Evolutionary conservation across 139 green algal genomes (phyloP), one percentile per base, ranked within the genome.

Genomic region (Desmodesmus armatus): DNA sequence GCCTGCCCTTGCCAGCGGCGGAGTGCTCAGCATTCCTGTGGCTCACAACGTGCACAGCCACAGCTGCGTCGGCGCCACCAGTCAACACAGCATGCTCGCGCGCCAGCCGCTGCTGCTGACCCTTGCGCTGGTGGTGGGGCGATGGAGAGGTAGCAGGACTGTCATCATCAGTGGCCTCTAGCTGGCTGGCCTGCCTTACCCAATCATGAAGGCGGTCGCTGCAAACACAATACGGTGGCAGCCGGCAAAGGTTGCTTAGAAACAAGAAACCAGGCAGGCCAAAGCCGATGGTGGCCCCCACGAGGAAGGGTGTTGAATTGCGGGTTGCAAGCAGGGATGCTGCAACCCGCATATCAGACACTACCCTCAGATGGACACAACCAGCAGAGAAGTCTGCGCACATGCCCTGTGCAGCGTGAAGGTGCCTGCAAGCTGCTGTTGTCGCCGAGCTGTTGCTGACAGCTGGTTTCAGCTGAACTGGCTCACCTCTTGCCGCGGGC

Each of bases 121-220:
- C 23, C 5, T n/a, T 53, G 39, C 39, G 15, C 69, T 77, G 35
- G 11, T 17, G 69, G 33, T n/a, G 15, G 7, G 17, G 13, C 33
- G 37, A 11, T 31, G 58, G 6, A 11, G 23, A 6, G 23, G 7
- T 19, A 31, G 23, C 31, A 6, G 58, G 58, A 29, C 21, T 2
- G 19, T 53, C 15, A 11, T 41, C 29, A 13, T 53, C n/a, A 51
- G 31, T 27, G 19, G 2, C 40, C 0, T 40, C 37, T 41, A 44
- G 69, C 37, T 55, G 37, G 69, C 69, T 77, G 35, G 35, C 31
- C 35, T 77, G 37, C 7, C 69, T 35, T 7, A 77, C 69, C 69
- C 69, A 77, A 15, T 77, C 35, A 31, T 17, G 35, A 9, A 35
- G 29, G 17, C 69, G 69, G 17, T 53, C 25, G 33, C 69, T 77